Percentiles rank a stretch among this genome's conserved stretches.
Evolutionary conservation across 2,329 filamentous ascomycete species (phyloP).

Genomic region (Knufia petricola): DNA sequence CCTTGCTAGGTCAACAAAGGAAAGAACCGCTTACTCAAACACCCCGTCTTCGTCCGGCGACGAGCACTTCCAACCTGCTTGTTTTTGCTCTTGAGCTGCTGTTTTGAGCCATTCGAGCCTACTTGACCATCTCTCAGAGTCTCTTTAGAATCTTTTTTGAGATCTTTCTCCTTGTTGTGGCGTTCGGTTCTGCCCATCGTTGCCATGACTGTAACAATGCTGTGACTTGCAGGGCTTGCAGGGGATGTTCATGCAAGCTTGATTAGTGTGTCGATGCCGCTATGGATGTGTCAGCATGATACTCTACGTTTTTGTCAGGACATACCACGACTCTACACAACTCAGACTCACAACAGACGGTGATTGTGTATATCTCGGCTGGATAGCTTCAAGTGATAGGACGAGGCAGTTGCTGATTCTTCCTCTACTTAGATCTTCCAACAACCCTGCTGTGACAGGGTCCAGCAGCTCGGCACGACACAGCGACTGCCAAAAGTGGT

Average conservation of each 20-base stretch:
- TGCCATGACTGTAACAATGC: not conserved
- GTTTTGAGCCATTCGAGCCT: not conserved
- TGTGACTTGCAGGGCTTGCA: not conserved
- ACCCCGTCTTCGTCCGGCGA: conserved; percentile 4
- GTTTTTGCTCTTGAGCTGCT: not conserved
- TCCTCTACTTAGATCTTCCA: not conserved
- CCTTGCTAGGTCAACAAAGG: no score
- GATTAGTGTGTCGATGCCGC: not conserved
- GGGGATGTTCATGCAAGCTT: not conserved
- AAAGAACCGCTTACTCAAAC: conserved; percentile 4
- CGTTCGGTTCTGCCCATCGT: not conserved
- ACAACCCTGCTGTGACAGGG: not conserved
- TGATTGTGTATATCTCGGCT: no score
- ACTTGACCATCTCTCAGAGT: not conserved
- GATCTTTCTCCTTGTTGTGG: not conserved
- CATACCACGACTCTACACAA: not conserved
- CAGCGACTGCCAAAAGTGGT: not conserved
- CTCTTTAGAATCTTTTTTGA: not conserved
- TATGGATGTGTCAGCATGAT: not conserved
- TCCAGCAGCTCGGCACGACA: not conserved
- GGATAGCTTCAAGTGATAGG: not conserved
- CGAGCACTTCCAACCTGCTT: not conserved
- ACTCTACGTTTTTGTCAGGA: not conserved
- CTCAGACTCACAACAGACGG: no score
- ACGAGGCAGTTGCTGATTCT: not conserved